These are phyloP conservation scores for Leccinum subtestaceum DNA, from an alignment of 768 basidiomycete species.

Conservation along the genomic window DNA sequence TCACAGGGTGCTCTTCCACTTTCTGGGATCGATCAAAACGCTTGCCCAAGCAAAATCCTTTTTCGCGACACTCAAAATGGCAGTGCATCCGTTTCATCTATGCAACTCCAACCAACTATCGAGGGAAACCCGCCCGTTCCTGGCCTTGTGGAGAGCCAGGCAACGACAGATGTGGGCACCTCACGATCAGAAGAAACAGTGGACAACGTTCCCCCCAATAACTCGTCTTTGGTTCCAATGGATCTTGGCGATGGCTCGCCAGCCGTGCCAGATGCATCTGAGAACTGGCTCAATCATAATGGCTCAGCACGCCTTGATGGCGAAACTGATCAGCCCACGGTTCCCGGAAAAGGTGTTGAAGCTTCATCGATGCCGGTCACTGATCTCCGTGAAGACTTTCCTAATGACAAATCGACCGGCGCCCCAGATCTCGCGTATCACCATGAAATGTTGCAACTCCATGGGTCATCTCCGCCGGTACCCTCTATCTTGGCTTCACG, in stretches of 20 bases:
- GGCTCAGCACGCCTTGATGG: neutral
- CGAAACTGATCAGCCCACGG: neutral
- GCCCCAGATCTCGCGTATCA: neutral
- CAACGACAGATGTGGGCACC: neutral
- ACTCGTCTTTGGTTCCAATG: neutral
- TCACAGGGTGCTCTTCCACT: slow-evolving; percentile 25
- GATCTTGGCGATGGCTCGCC: slow-evolving; percentile 1
- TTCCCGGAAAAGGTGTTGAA: neutral
- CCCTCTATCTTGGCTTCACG: neutral
- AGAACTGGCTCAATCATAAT: neutral
- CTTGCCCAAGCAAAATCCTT: neutral
- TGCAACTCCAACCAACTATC: neutral
- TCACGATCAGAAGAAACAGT: slow-evolving; percentile 5
- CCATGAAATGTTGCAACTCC: neutral
- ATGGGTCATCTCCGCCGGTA: neutral
- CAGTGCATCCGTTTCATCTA: neutral
- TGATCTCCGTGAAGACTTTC: neutral
- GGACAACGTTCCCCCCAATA: neutral
- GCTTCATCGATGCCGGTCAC: neutral
- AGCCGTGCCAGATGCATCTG: neutral
- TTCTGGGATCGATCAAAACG: slow-evolving; percentile 7
- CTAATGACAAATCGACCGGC: neutral
- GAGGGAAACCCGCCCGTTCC: neutral
- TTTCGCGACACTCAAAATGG: neutral
- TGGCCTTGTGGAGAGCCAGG: neutral